Percentiles rank a stretch among this genome's conserved stretches.
Conservation (phyloP, 1,284 basidiomycete species). For the Leccinum fallax region DNA sequence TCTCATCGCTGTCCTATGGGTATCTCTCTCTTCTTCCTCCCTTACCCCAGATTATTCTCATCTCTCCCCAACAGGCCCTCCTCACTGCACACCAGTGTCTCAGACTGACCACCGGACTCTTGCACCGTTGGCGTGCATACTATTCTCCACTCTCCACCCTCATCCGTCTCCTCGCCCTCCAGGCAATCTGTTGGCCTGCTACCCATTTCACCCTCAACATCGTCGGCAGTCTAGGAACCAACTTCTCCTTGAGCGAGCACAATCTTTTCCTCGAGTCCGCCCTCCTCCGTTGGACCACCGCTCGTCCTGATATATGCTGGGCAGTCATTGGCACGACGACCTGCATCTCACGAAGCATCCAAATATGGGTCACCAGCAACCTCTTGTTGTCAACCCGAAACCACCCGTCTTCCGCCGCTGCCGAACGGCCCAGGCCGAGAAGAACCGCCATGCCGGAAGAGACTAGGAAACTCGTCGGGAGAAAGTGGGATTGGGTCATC, state of each 20-base stretch:
- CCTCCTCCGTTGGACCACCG: constrained; percentile 35
- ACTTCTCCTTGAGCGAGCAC: constrained; percentile 20
- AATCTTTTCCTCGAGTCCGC: constrained; percentile 28
- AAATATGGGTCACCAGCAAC: constrained; percentile 87
- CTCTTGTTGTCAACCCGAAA: constrained; percentile 34
- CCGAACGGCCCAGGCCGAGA: constrained; percentile 27
- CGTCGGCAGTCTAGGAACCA: constrained; percentile 46
- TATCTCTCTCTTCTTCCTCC: constrained; percentile 34
- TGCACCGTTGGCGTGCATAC: constrained; percentile 80
- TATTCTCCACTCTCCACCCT: constrained; percentile 80
- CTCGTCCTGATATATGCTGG: constrained; percentile 75
- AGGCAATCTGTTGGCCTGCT: constrained; percentile 88
- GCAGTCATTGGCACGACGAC: constrained; percentile 82
- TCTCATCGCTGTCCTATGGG: constrained; percentile 67
- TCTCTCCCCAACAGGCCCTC: constrained; percentile 50
- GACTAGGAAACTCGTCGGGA: constrained; percentile 42
- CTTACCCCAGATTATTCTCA: neutral
- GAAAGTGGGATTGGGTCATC: constrained; percentile 74
- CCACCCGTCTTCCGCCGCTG: neutral
- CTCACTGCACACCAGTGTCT: constrained; percentile 84
- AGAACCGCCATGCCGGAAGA: constrained; percentile 44
- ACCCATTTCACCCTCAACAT: constrained; percentile 76
- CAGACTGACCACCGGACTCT: constrained; percentile 74
- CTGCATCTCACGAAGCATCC: constrained; percentile 68
- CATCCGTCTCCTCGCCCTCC: constrained; percentile 79